Evolutionary conservation across 2,329 filamentous ascomycete species (phyloP).

Genomic region (Metarhizium rileyi): DNA sequence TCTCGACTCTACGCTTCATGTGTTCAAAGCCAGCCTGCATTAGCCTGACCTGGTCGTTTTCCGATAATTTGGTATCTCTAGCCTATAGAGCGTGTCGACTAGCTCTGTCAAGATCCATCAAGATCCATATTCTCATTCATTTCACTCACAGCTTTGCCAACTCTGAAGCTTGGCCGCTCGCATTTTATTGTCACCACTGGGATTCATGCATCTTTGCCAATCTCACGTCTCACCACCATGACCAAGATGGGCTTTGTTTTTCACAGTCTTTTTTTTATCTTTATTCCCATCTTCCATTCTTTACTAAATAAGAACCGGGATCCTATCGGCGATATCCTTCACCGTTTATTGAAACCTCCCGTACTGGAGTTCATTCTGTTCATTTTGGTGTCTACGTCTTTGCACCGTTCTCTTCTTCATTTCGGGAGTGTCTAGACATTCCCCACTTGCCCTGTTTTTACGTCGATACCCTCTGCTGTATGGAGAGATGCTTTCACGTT

Average conservation of each 20-base stretch:
- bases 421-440: not conserved
- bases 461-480: conserved; percentile 14
- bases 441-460: conserved; percentile 1
- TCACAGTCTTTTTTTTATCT: too few relatives aligned
- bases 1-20: conserved; percentile 1
- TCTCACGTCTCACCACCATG: conserved; percentile 10
- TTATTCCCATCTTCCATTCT: conserved; percentile 8
- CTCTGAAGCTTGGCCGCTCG: too few relatives aligned
- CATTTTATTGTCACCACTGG: conserved; percentile 15
- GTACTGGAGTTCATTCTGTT: not conserved
- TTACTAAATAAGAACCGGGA: conserved; percentile 17
- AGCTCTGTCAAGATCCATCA: not conserved
- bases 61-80: not conserved
- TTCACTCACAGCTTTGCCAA: too few relatives aligned
- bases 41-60: not conserved
- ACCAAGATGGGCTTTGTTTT: not conserved
- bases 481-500: conserved; percentile 1
- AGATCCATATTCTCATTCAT: too few relatives aligned
- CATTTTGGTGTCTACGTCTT: not conserved
- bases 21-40: not conserved
- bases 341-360: conserved; percentile 16
- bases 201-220: conserved; percentile 8
- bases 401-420: not conserved
- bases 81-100: not conserved
- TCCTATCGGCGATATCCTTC: conserved; percentile 25